Percentiles rank a stretch among this genome's conserved stretches.
phyloP scores from a whole-genome alignment of 2,329 filamentous ascomycete genomes.

The Colletotrichum theobromicola region DNA sequence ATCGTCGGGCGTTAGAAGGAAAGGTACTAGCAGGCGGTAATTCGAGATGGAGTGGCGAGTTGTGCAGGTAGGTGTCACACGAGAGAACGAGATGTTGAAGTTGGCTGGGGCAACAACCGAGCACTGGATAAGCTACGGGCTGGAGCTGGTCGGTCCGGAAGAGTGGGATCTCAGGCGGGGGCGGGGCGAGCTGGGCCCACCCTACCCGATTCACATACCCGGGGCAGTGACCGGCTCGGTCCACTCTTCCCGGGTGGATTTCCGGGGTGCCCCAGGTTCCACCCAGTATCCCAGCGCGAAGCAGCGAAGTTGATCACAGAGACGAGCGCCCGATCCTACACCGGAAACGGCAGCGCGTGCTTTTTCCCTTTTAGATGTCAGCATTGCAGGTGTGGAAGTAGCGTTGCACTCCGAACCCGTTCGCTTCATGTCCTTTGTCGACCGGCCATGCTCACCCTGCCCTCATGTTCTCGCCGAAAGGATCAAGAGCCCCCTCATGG shows the following conservation, averaged over 20 bases:
- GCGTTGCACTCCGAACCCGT: background rate
- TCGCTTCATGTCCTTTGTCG: background rate
- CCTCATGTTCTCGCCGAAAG: too few relatives aligned
- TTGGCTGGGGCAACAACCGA: background rate
- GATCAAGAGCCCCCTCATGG: too few relatives aligned
- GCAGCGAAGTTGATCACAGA: background rate
- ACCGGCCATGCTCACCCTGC: too few relatives aligned
- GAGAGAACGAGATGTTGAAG: background rate
- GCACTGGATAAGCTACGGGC: too few relatives aligned
- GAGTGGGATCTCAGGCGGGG: too few relatives aligned
- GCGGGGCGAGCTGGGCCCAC: too few relatives aligned
- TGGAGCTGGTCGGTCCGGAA: too few relatives aligned
- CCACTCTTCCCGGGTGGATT: background rate
- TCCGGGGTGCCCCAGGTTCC: background rate
- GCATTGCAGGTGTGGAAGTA: background rate
- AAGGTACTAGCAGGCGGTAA: background rate
- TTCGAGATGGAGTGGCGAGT: background rate
- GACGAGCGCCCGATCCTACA: background rate
- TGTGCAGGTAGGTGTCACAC: background rate
- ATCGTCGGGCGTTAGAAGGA: background rate
- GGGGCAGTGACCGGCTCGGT: too few relatives aligned
- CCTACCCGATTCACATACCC: background rate
- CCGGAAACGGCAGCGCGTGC: background rate
- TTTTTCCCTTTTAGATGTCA: background rate
- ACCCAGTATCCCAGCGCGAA: background rate